Base-by-base conservation (phyloP, 73 alveolate genomes). In the Tetrahymena malaccensis region DNA sequence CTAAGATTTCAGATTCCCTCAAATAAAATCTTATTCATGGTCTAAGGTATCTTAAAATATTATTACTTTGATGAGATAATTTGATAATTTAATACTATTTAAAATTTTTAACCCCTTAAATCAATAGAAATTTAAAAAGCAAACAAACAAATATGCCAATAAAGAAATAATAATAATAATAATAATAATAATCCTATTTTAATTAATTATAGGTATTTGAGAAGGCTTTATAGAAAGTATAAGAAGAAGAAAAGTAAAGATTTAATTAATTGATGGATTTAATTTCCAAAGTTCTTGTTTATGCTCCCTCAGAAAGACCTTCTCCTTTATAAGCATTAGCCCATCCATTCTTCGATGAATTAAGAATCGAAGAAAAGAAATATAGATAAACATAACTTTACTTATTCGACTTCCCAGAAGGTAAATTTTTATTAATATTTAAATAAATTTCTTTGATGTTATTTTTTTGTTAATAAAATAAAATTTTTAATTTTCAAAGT, bases 321-420 rank as follows among this genome's bases (percentile, higher is more conserved):
- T 95, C 94, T 43, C 99, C 99, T 11, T 93, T 97, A 25, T 98
- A 98, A 95, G 98, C 98, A 38, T 95, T 98, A 58, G 56, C 93
- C 19, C 99, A 98, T 97, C 99, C 99, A 33, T 98, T 97, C 96
- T 98, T 98, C 95, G 99, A 98, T 95, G 99, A 98, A 43, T 94
- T 97, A 25, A 95, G 99, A 94, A 27, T 33, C 21, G 93, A 43
- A 19, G 94, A 85, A 27, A 55, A 85, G 25, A 84, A 85, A 22
- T 85, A 94, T 13, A 94, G 85, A 43, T 43, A 84, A 35, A 94
- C 84, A 43, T 84, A 85, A 40, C 96, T 94, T 35, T 94, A 35
- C n/a, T 84, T 94, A 35, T 94, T 94, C 85, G 96, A 94, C 85
- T 94, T 94, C 93, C 56, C 96, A 6, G 93, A 94, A 37, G 96